These are phyloP conservation scores for Leptomonas pyrrhocoris DNA, from an alignment of 208 protist genomes.

Conservation along the genomic window DNA sequence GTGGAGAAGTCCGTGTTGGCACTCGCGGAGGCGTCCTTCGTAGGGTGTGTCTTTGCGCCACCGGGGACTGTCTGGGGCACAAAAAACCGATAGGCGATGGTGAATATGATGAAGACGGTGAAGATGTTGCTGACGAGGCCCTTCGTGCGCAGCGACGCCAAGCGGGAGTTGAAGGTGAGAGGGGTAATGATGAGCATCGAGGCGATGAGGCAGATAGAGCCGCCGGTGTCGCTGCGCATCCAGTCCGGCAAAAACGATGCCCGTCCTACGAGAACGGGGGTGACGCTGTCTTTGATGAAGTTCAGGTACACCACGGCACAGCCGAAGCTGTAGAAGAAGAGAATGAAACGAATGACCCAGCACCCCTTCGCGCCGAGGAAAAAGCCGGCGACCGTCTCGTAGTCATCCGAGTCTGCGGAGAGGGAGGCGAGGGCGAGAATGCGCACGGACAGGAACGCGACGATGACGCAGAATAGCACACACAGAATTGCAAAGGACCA, in stretches of 20 bases:
- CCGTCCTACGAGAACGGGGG: slow-evolving; percentile 45
- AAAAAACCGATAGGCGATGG: slow-evolving; percentile 73
- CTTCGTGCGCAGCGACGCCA: slow-evolving; percentile 79
- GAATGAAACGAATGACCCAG: slow-evolving; percentile 53
- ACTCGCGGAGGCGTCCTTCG: neutral
- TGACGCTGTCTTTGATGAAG: slow-evolving; percentile 77
- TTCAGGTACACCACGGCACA: slow-evolving; percentile 70
- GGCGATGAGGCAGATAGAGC: slow-evolving; percentile 46
- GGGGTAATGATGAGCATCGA: slow-evolving; percentile 60
- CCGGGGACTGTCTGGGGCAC: slow-evolving; percentile 26
- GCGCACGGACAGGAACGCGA: slow-evolving; percentile 75
- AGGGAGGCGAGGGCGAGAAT: slow-evolving; percentile 76
- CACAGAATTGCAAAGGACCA: slow-evolving; percentile 50
- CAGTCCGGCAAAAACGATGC: slow-evolving; percentile 59
- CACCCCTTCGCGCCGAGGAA: slow-evolving; percentile 61
- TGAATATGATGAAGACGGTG: slow-evolving; percentile 69
- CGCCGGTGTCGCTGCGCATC: slow-evolving; percentile 53
- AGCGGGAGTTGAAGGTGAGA: slow-evolving; percentile 76
- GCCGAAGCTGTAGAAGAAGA: slow-evolving; percentile 85
- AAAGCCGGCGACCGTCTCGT: slow-evolving; percentile 76
- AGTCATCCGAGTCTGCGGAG: slow-evolving; percentile 76
- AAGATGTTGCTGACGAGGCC: slow-evolving; percentile 79
- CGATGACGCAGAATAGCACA: slow-evolving; percentile 58
- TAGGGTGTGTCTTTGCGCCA: neutral
- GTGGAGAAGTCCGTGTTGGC: slow-evolving; percentile 9